These are phyloP conservation scores for Picochlorum costavermella DNA, from an alignment of 139 green algal species.

Conservation along the genomic window DNA sequence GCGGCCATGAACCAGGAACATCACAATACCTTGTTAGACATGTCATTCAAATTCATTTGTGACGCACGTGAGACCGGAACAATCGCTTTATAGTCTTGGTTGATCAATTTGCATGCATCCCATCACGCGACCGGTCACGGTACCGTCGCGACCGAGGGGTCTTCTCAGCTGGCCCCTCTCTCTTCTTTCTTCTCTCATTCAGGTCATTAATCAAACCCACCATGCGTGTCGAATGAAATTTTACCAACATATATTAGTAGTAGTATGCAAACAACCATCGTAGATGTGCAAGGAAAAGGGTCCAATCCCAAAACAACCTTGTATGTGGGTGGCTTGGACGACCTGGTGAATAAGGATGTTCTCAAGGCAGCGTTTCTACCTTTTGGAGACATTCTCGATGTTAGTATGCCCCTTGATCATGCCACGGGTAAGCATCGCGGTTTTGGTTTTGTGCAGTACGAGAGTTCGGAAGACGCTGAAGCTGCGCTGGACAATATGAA, in stretches of 20 bases:
- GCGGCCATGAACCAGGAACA: too few relatives aligned
- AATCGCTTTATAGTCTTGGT: too few relatives aligned
- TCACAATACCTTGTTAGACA: too few relatives aligned
- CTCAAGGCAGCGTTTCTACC: slow-evolving; percentile 92
- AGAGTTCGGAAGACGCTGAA: slow-evolving; percentile 79
- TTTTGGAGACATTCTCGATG: slow-evolving; percentile 95
- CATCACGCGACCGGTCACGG: too few relatives aligned
- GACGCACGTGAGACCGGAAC: too few relatives aligned
- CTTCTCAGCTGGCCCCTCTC: too few relatives aligned
- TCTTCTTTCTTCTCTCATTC: too few relatives aligned
- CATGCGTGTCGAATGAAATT: too few relatives aligned
- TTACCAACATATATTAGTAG: not conserved
- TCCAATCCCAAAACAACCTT: slow-evolving; percentile 81
- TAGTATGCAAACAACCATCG: slow-evolving; percentile 43
- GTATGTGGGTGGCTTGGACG: slow-evolving; percentile 89
- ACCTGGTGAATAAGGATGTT: slow-evolving; percentile 77
- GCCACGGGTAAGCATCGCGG: slow-evolving; percentile 69
- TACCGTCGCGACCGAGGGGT: too few relatives aligned
- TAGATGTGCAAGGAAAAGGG: slow-evolving; percentile 53
- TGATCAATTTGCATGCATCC: too few relatives aligned
- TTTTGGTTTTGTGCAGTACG: slow-evolving; percentile 95
- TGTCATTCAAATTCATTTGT: too few relatives aligned
- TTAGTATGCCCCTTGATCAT: slow-evolving; percentile 89
- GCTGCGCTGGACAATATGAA: slow-evolving; percentile 97
- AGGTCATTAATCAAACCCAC: too few relatives aligned